Evolutionary conservation across 306 rosid species (phyloP).

Genomic region (Quercus dentata): DNA sequence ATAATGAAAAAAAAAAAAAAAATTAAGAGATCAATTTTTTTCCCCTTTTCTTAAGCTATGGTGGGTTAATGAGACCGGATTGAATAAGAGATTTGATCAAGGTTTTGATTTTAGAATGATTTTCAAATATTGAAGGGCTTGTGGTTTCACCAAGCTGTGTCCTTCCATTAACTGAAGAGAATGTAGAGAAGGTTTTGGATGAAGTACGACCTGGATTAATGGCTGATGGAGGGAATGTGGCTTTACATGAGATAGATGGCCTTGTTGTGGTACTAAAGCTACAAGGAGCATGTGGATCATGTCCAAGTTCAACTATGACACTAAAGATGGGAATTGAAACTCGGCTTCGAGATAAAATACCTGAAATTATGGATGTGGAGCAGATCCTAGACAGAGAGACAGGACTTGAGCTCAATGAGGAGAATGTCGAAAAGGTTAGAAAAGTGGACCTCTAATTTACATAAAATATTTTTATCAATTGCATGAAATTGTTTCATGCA

Average conservation of each 20-base stretch:
- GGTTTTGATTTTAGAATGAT: constrained; percentile 16
- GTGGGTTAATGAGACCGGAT: background rate
- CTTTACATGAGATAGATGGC: constrained; percentile 92
- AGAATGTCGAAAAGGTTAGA: constrained; percentile 81
- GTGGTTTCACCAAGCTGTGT: constrained; percentile 75
- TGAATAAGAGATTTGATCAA: constrained; percentile 9
- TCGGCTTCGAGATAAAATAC: constrained; percentile 87
- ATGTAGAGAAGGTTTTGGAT: constrained; percentile 93
- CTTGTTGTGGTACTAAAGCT: constrained; percentile 87
- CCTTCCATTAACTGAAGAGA: constrained; percentile 87
- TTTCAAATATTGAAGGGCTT: constrained; percentile 40
- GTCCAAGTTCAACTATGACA: constrained; percentile 97
- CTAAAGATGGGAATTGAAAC: constrained; percentile 91
- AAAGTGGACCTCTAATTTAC: background rate
- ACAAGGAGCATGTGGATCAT: constrained; percentile 98
- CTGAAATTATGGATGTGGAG: constrained; percentile 84
- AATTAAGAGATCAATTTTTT: background rate
- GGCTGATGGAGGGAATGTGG: constrained; percentile 99
- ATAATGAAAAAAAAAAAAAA: background rate
- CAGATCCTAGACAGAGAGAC: constrained; percentile 86
- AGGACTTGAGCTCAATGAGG: constrained; percentile 77
- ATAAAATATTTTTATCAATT: background rate
- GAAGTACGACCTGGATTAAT: constrained; percentile 91
- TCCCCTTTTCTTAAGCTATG: background rate
- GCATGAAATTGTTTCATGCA: background rate